Base-by-base conservation (phyloP, 2,329 filamentous ascomycete species). In the Trichoderma sp. region DNA sequence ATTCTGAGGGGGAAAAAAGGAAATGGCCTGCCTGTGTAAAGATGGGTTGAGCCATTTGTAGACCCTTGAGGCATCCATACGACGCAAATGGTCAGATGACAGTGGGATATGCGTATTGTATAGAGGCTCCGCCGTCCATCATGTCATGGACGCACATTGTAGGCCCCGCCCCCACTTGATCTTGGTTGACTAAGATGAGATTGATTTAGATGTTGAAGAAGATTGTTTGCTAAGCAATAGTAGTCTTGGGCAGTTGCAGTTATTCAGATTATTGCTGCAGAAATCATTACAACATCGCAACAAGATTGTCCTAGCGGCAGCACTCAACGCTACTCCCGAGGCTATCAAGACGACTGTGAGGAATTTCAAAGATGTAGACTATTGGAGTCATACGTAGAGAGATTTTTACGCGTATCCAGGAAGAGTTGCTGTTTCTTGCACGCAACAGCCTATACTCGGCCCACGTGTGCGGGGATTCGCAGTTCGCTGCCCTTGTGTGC, bases 381-480 rank as follows among this genome's bases (percentile, higher is more conserved):
- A 43, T n/a, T 8, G 39, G 2, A 43, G 3, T 7, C 4, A 4
- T 43, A 39, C 6, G 18, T 7, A 43, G 18, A 43, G 16, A 18
- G n/a, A 10, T 8, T 4, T 10, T 1, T 43, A n/a, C 5, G 39
- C 16, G n/a, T 8, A 34, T 14, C 39, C 18, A 24, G 24, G n/a
- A 49, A 49, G 46, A n/a, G 18, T n/a, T 8, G 39, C 18, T 43
- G 16, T 39, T 26, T 28, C 24, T 34, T 10, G 18, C 24, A n/a
- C 51, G 56, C 39, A 43, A 21, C 26, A 66, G 52, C 63, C 63
- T 66, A 66, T 66, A 30, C 63, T 32, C 37, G 37, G 63, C 63
- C 63, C 63, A 66, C 63, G 63, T 66, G 63, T 54, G 51, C 21
- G 26, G 51, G 51, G 51, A 54, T 54, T 26, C 26, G 10, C 14